A percentile compares a stretch with the other conserved stretches of the same genome.
phyloP scores from a whole-genome alignment of 768 basidiomycete genomes.

The Mycena albidolilacea region DNA sequence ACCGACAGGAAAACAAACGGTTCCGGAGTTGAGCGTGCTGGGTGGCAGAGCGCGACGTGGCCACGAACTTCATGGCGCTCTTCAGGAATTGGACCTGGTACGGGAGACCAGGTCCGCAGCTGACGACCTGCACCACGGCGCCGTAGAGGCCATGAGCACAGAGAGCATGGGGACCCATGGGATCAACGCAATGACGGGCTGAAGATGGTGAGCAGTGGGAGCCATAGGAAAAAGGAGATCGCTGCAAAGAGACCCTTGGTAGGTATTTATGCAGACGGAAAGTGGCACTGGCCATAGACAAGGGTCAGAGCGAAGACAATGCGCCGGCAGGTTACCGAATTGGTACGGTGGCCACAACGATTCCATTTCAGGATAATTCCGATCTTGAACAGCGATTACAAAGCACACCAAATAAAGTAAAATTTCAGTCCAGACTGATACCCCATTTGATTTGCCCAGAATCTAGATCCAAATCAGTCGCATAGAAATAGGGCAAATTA shows the following conservation, averaged over 20 bases:
- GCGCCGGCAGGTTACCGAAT: too few species aligned
- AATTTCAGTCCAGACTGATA: too few species aligned
- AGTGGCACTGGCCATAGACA: not conserved
- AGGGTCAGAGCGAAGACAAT: too few species aligned
- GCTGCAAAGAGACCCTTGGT: too few species aligned
- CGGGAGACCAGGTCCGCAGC: not conserved
- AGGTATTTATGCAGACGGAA: not conserved
- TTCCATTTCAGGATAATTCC: too few species aligned
- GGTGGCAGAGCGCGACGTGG: constrained; percentile 4
- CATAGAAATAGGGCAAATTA: too few species aligned
- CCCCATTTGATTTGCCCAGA: too few species aligned
- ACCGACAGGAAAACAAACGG: constrained; percentile 8
- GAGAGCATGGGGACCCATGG: not conserved
- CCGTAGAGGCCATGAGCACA: constrained; percentile 4
- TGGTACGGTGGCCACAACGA: too few species aligned
- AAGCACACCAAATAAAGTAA: too few species aligned
- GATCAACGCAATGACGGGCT: constrained; percentile 4
- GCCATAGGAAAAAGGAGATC: not conserved
- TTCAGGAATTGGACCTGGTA: constrained; percentile 14
- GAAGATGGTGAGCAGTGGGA: constrained; percentile 15
- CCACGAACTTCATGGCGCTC: not conserved
- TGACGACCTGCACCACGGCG: not conserved
- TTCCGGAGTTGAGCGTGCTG: not conserved
- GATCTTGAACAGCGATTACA: too few species aligned
- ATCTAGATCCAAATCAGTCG: too few species aligned